phyloP scores from a whole-genome alignment of 163 green algal genomes.

The Chlorella variabilis region DNA sequence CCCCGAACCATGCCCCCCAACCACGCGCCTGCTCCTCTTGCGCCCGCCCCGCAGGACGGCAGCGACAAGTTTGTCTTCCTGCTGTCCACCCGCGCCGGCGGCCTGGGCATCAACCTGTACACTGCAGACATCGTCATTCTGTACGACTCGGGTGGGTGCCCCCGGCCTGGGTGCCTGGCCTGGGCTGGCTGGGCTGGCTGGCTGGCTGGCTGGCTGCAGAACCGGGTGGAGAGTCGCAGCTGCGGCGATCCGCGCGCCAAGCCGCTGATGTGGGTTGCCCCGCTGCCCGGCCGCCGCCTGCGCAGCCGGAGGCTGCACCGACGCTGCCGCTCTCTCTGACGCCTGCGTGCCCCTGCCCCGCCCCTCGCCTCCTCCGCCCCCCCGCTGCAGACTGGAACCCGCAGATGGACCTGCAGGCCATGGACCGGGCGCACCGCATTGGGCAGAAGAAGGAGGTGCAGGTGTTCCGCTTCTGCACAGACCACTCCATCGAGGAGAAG shows the following conservation, averaged over 20 bases:
- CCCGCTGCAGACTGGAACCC: constrained; percentile 88
- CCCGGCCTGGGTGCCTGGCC: too few species aligned
- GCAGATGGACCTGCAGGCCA: constrained; percentile 93
- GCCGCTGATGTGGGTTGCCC: too few species aligned
- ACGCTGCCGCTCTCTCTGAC: background rate
- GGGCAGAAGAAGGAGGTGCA: constrained; percentile 99
- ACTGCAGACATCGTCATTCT: constrained; percentile 97
- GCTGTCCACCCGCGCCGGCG: constrained; percentile 93
- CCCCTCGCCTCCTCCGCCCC: too few species aligned
- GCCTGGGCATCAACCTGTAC: constrained; percentile 98
- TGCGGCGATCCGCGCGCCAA: too few species aligned
- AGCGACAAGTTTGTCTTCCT: constrained; percentile 96
- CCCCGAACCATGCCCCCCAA: too few species aligned
- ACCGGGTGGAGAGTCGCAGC: too few species aligned
- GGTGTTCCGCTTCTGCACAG: constrained; percentile 98
- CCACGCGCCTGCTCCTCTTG: background rate
- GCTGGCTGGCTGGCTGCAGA: too few species aligned
- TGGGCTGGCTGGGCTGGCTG: too few species aligned
- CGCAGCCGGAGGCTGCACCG: too few species aligned
- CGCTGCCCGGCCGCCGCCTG: too few species aligned
- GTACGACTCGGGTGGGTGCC: constrained; percentile 79
- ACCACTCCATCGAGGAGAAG: constrained; percentile 99
- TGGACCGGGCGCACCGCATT: constrained; percentile 98
- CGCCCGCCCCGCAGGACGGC: constrained; percentile 49
- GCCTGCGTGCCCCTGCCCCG: background rate